These are phyloP conservation scores for Coprinellus aureogranulatus DNA, from an alignment of 768 basidiomycete species.

Conservation along the genomic window DNA sequence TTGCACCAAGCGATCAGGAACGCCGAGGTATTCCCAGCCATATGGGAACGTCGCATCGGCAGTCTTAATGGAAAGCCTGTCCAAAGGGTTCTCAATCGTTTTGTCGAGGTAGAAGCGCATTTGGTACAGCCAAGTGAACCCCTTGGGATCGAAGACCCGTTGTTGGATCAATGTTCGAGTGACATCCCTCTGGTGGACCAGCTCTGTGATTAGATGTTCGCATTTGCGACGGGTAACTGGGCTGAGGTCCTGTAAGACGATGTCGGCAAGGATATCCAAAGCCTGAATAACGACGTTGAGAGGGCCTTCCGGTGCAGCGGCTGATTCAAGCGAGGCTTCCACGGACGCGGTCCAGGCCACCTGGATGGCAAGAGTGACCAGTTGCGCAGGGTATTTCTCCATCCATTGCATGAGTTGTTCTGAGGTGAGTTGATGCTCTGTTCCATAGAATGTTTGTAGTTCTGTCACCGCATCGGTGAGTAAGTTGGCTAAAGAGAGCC, in stretches of 20 bases:
- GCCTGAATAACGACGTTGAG: constrained; percentile 77
- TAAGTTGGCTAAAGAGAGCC: constrained; percentile 78
- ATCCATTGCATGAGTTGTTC: constrained; percentile 85
- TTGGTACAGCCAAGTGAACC: constrained; percentile 93
- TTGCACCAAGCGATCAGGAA: constrained; percentile 94
- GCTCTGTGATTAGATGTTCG: constrained; percentile 97
- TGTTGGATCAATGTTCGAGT: constrained; percentile 74
- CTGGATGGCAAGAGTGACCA: constrained; percentile 93
- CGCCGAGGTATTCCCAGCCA: constrained; percentile 98
- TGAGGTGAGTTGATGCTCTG: constrained; percentile 54
- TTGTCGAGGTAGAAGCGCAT: constrained; percentile 96
- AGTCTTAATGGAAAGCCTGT: constrained; percentile 75
- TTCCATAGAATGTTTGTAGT: constrained; percentile 76
- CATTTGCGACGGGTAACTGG: constrained; percentile 95
- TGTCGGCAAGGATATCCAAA: constrained; percentile 93
- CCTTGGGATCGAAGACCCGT: constrained; percentile 58
- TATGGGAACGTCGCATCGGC: constrained; percentile 95
- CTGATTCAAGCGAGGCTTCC: constrained; percentile 63
- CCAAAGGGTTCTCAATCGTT: constrained; percentile 67
- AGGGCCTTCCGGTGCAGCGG: constrained; percentile 56
- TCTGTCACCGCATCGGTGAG: constrained; percentile 79
- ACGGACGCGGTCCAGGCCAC: constrained; percentile 90
- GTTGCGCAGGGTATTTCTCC: constrained; percentile 91
- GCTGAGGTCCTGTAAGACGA: constrained; percentile 85
- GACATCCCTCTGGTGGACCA: constrained; percentile 97